These are phyloP conservation scores for Eimeria tenella DNA, from an alignment of 169 alveolate species.

Conservation along the genomic window DNA sequence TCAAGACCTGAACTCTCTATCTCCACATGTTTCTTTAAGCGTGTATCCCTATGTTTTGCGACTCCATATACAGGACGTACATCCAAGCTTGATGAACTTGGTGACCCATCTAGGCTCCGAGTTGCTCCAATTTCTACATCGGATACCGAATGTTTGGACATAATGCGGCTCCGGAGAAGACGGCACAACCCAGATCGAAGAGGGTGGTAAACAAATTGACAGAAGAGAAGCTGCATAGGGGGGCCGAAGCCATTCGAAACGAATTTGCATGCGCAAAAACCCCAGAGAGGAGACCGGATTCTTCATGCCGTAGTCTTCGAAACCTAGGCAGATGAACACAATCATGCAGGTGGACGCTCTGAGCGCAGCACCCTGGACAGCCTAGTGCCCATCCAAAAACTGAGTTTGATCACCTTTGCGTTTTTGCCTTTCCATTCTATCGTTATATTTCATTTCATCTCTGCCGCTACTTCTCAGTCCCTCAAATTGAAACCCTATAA, in stretches of 20 bases:
- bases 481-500: not conserved
- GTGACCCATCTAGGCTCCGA: constrained; percentile 69
- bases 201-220: constrained; percentile 44
- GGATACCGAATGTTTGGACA: constrained; percentile 33
- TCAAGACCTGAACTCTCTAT: no score
- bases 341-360: no score
- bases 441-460: not conserved
- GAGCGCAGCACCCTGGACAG: no score
- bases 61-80: no score
- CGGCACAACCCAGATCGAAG: constrained; percentile 73
- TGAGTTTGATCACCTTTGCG: no score
- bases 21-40: no score
- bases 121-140: constrained; percentile 4
- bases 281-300: constrained; percentile 74
- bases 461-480: not conserved
- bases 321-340: constrained; percentile 32
- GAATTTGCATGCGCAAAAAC: constrained; percentile 27
- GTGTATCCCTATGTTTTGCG: no score
- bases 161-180: constrained; percentile 76
- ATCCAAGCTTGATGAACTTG: not conserved
- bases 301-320: constrained; percentile 80
- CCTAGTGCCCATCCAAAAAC: no score
- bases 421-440: no score
- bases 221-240: constrained; percentile 47
- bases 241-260: constrained; percentile 56